These are phyloP conservation scores for Dictyostelium brefeldianum DNA, from an alignment of 78 protist species.

Conservation along the genomic window DNA sequence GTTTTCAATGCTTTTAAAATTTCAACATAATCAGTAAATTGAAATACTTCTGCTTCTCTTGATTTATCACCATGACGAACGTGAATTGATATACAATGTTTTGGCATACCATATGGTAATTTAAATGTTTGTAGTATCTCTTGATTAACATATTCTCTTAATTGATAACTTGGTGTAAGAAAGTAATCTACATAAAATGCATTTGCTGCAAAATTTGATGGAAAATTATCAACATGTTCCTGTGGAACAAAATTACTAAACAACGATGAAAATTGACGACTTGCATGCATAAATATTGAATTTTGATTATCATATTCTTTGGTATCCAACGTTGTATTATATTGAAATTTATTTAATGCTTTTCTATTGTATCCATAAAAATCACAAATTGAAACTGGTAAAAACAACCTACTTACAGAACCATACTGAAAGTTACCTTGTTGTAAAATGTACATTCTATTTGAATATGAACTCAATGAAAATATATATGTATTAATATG, in stretches of 20 bases:
- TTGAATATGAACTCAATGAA: background rate
- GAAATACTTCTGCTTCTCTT: background rate
- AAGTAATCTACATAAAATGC: background rate
- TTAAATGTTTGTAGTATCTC: background rate
- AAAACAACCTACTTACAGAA: too few species aligned
- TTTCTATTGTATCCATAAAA: background rate
- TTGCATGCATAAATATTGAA: too few species aligned
- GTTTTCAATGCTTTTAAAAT: too few species aligned
- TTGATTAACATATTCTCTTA: background rate
- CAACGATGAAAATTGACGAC: background rate
- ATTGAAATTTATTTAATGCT: background rate
- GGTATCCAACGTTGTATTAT: background rate
- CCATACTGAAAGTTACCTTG: background rate
- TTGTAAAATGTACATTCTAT: background rate
- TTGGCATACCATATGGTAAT: background rate
- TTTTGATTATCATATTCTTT: background rate
- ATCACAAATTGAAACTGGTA: background rate
- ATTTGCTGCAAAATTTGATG: background rate
- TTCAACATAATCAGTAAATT: background rate
- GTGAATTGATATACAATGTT: background rate
- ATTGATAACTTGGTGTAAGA: background rate
- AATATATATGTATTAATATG: background rate
- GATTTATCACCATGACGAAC: background rate
- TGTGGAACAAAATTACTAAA: background rate
- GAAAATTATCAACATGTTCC: background rate